A percentile compares a stretch with the other conserved stretches of the same genome.
Evolutionary conservation across 257 asterid genomes (phyloP).

Genomic region (Fraxinus americana): DNA sequence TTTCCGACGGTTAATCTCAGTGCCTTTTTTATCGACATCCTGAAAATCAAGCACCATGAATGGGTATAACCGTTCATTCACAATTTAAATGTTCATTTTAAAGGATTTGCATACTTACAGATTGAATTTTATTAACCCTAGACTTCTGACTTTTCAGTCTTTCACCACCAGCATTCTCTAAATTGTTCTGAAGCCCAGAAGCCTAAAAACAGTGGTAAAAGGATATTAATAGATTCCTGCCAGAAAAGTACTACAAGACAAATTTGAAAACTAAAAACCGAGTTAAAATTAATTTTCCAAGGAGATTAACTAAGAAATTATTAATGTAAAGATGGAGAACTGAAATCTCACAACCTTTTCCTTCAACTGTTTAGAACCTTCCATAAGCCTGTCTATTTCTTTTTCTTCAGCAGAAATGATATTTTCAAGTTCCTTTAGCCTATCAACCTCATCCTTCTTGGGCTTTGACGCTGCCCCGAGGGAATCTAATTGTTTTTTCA

Average conservation of each 20-base stretch:
- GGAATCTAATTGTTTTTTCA: constrained; percentile 71
- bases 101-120: constrained; percentile 58
- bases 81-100: constrained; percentile 5
- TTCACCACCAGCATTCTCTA: constrained; percentile 98
- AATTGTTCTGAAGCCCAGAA: constrained; percentile 76
- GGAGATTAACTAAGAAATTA: not conserved
- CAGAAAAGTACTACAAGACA: not conserved
- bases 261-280: not conserved
- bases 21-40: constrained; percentile 76
- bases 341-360: constrained; percentile 62
- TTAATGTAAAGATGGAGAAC: constrained; percentile 3
- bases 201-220: constrained; percentile 47
- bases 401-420: constrained; percentile 73
- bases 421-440: constrained; percentile 61
- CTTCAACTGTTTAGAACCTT: constrained; percentile 76
- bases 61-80: constrained; percentile 12
- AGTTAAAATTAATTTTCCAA: not conserved
- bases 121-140: constrained; percentile 64
- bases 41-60: constrained; percentile 29
- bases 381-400: constrained; percentile 70
- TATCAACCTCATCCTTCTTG: constrained; percentile 61
- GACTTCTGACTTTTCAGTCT: constrained; percentile 71
- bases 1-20: constrained; percentile 84
- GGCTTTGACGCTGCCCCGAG: constrained; percentile 74
- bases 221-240: not conserved